phyloP scores from a whole-genome alignment of 805 yeast genomes.

The Metschnikowia koreensis region DNA sequence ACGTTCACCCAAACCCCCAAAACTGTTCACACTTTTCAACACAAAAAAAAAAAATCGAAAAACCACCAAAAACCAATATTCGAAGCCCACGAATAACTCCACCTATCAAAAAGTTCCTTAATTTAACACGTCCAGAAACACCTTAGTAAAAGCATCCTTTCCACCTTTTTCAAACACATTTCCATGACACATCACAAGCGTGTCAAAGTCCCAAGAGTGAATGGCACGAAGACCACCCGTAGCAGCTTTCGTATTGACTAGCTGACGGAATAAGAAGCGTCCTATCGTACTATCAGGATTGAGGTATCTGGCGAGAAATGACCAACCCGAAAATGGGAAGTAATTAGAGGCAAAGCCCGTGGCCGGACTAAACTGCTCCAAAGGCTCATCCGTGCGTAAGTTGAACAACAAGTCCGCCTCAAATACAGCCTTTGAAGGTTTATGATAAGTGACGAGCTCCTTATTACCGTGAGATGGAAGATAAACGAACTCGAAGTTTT shows the following conservation, averaged over 20 bases:
- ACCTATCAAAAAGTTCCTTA: neutral
- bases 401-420: conserved; percentile 64
- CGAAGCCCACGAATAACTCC: neutral
- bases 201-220: conserved; percentile 25
- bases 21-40: no score
- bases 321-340: conserved; percentile 46
- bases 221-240: conserved; percentile 21
- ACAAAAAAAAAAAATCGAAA: neutral
- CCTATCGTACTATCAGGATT: conserved; percentile 44
- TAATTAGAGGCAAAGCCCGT: conserved; percentile 44
- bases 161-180: conserved; percentile 17
- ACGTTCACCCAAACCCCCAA: no score
- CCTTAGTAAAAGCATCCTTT: conserved; percentile 16
- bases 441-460: conserved; percentile 55
- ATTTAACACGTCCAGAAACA: conserved; percentile 8
- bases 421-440: conserved; percentile 45
- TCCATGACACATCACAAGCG: conserved; percentile 27
- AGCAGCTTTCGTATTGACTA: conserved; percentile 15
- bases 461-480: conserved; percentile 57
- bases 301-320: conserved; percentile 38
- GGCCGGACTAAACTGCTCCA: conserved; percentile 44
- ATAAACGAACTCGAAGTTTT: conserved; percentile 53
- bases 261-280: conserved; percentile 23
- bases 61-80: neutral
- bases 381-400: conserved; percentile 39